phyloP scores from a whole-genome alignment of 176 grass and related monocot species.

The Triticum timopheevii region DNA sequence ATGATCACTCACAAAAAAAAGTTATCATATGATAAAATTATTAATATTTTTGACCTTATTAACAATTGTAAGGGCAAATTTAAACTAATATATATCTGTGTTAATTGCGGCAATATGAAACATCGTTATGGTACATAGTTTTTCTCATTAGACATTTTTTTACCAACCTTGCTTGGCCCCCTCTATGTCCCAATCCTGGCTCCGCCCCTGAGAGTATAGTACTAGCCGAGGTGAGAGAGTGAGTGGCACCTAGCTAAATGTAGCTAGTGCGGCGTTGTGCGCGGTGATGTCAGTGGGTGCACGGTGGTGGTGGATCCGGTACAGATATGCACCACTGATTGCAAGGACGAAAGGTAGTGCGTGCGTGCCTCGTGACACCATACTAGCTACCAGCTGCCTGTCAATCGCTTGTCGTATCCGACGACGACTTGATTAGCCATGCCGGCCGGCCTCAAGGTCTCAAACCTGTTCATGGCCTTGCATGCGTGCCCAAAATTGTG shows the following conservation, averaged over 20 bases:
- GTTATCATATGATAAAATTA: too few species aligned
- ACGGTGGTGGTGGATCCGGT: conserved; percentile 16
- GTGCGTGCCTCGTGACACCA: not conserved
- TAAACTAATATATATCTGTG: too few species aligned
- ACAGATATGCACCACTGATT: conserved; percentile 5
- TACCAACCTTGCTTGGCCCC: too few species aligned
- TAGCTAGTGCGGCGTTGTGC: conserved; percentile 16
- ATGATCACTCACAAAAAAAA: too few species aligned
- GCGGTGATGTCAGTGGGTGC: conserved; percentile 33
- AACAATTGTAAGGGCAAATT: too few species aligned
- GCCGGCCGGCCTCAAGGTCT: not conserved
- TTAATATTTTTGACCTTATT: too few species aligned
- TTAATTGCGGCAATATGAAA: too few species aligned
- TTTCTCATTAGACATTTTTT: too few species aligned
- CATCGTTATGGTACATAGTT: too few species aligned
- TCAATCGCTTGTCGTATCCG: conserved; percentile 4
- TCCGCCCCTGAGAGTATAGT: too few species aligned
- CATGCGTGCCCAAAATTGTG: not conserved
- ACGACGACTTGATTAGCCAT: not conserved
- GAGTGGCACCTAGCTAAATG: not conserved
- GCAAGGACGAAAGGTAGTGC: not conserved
- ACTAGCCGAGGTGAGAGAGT: not conserved
- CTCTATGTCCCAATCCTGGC: too few species aligned
- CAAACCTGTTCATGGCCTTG: not conserved
- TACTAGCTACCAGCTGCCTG: not conserved